Base-by-base conservation (phyloP, 2,329 filamentous ascomycete genomes). In the Grosmannia huntii region DNA sequence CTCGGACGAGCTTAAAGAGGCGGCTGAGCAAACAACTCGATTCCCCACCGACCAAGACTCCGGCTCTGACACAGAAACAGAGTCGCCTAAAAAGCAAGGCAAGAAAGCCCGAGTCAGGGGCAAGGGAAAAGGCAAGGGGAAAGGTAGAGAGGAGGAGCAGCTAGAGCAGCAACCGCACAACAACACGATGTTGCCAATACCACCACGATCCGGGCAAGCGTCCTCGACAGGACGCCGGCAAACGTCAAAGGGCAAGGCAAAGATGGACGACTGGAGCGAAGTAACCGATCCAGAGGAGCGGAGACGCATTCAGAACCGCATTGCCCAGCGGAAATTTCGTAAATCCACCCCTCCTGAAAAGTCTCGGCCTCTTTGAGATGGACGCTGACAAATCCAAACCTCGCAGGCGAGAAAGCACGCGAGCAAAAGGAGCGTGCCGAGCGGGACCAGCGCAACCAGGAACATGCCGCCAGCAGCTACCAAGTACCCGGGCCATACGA, bases 261-360 rank as follows among this genome's bases (percentile, higher is more conserved):
- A 76, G 62, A 73, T 73, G 3, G 78, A 86, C 62, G 82, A 89
- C 71, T 90, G 87, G 87, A 76, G 80, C 31, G 79, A 84, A 0
- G 77, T 90, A 50, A 80, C 79, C 7, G 85, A 90, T 64, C 84
- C 85, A 0, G 83, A 83, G 60, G 84, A 89, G 71, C 78, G 87
- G 66, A 76, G 87, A 62, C 83, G 85, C 60, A 86, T 90, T 55
- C 87, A 90, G 68, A 90, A 90, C 68, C 80, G 85, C 57, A 80
- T 89, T 61, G 86, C 86, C 2, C 87, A 90, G 66, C 78, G 86
- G 63, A 89, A 89, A 65, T 90, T 89, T 64, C 79, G 87, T 90
- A 77, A n/a, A 60, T 58, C 66, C 84, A 73, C 21, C 23, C 16
- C 23, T 25, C 5, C 36, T 14, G 3, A 16, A 48, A n/a, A 44